Percentiles rank a stretch among this genome's conserved stretches.
Evolutionary conservation across 208 protist species (phyloP).

Genomic region (Leishmania amazonensis): DNA sequence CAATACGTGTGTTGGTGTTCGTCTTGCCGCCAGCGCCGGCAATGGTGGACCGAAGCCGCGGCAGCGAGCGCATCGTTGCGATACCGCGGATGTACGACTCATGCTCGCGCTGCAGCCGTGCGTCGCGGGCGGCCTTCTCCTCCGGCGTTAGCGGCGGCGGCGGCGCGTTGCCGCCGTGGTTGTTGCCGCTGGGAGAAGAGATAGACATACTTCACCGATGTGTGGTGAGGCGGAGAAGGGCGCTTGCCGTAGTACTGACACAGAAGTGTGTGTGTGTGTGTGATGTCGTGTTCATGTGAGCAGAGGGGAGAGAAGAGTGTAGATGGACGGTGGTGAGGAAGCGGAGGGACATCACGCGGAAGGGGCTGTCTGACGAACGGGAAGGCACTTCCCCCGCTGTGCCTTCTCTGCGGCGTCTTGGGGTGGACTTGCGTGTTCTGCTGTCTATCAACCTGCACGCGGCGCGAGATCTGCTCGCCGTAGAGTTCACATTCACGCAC

Average conservation of each 20-base stretch:
- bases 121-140: conserved; percentile 58
- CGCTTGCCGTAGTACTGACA: background rate
- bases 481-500: background rate
- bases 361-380: background rate
- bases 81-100: conserved; percentile 72
- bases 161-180: background rate
- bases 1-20: conserved; percentile 63
- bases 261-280: background rate
- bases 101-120: conserved; percentile 69
- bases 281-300: conserved; percentile 2
- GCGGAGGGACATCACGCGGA: background rate
- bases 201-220: background rate
- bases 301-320: background rate
- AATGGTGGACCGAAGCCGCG: conserved; percentile 80
- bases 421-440: background rate
- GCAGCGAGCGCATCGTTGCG: conserved; percentile 70
- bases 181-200: background rate
- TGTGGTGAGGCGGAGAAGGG: background rate
- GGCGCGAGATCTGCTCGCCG: background rate
- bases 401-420: background rate
- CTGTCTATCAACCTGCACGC: background rate
- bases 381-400: too few relatives aligned
- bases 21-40: conserved; percentile 84
- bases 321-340: background rate
- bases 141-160: conserved; percentile 58